These are phyloP conservation scores for Amesomyces nigricolor DNA, from an alignment of 2,329 filamentous ascomycete species.

Conservation along the genomic window DNA sequence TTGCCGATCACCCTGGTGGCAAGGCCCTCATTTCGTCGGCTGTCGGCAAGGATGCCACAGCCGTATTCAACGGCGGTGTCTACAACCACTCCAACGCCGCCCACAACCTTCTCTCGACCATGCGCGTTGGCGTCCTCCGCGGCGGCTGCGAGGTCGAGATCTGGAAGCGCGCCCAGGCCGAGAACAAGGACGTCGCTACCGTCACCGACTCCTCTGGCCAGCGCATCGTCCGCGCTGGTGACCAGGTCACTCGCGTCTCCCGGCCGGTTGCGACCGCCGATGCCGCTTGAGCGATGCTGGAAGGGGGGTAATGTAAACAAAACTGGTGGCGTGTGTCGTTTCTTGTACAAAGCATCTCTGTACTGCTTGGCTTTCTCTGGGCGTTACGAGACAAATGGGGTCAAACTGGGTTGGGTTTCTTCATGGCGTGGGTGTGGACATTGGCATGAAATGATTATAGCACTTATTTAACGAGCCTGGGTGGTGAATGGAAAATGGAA, in stretches of 20 bases:
- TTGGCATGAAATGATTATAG: not conserved
- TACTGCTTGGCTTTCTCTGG: not conserved
- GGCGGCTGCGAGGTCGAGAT: conserved; percentile 87
- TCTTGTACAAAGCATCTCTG: not conserved
- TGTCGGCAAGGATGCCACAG: conserved; percentile 81
- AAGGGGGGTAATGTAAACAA: not conserved
- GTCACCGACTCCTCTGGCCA: conserved; percentile 76
- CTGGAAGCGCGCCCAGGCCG: conserved; percentile 80
- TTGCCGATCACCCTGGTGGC: conserved; percentile 86
- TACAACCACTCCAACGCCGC: conserved; percentile 87
- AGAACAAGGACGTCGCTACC: conserved; percentile 76
- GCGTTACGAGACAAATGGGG: conserved; percentile 7
- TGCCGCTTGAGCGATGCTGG: conserved; percentile 54
- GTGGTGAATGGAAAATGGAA: too few species aligned
- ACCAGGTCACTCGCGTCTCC: conserved; percentile 76
- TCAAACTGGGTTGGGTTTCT: not conserved
- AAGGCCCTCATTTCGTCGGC: conserved; percentile 78
- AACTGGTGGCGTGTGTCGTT: conserved; percentile 1
- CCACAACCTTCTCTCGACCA: conserved; percentile 81
- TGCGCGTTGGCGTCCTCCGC: conserved; percentile 80
- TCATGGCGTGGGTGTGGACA: not conserved
- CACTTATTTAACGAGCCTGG: not conserved
- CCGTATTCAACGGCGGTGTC: conserved; percentile 87
- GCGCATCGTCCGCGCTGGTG: conserved; percentile 78
- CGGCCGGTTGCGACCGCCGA: conserved; percentile 78